Percentiles rank a stretch among this genome's conserved stretches.
These are phyloP conservation scores for Raphanus hybrid DNA, from an alignment of 441 rosid genomes.

Conservation along the genomic window DNA sequence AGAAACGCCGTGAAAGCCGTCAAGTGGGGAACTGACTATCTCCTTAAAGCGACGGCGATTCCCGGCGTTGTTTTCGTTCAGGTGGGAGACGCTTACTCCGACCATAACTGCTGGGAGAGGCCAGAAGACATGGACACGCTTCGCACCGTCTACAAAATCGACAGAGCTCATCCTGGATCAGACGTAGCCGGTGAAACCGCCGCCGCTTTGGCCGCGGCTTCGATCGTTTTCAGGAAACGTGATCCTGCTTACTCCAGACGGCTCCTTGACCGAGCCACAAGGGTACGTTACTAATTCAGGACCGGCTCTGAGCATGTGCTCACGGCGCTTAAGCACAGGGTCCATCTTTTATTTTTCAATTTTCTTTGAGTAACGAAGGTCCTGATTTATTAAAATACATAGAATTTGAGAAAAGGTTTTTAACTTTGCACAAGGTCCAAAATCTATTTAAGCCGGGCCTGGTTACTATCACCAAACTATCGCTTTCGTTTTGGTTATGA, in stretches of 20 bases:
- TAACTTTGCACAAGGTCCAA: too few relatives aligned
- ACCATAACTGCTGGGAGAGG: slow-evolving; percentile 41
- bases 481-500: background rate
- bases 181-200: slow-evolving; percentile 81
- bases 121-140: slow-evolving; percentile 78
- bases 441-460: too few relatives aligned
- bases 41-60: slow-evolving; percentile 61
- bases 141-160: slow-evolving; percentile 63
- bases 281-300: slow-evolving; percentile 59
- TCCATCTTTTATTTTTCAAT: too few relatives aligned
- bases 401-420: too few relatives aligned
- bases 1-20: slow-evolving; percentile 61
- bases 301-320: too few relatives aligned
- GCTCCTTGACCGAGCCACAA: slow-evolving; percentile 61
- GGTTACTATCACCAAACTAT: slow-evolving; percentile 32
- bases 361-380: too few relatives aligned
- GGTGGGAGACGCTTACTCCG: slow-evolving; percentile 69
- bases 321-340: too few relatives aligned
- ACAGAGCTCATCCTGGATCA: slow-evolving; percentile 62
- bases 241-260: slow-evolving; percentile 62
- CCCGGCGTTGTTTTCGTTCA: slow-evolving; percentile 66
- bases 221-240: slow-evolving; percentile 67
- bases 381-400: too few relatives aligned
- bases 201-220: slow-evolving; percentile 74
- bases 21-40: slow-evolving; percentile 67